Evolutionary conservation across 2,329 filamentous ascomycete genomes (phyloP), one percentile per base, ranked within the genome.

Genomic region (Shiraia sp.): DNA sequence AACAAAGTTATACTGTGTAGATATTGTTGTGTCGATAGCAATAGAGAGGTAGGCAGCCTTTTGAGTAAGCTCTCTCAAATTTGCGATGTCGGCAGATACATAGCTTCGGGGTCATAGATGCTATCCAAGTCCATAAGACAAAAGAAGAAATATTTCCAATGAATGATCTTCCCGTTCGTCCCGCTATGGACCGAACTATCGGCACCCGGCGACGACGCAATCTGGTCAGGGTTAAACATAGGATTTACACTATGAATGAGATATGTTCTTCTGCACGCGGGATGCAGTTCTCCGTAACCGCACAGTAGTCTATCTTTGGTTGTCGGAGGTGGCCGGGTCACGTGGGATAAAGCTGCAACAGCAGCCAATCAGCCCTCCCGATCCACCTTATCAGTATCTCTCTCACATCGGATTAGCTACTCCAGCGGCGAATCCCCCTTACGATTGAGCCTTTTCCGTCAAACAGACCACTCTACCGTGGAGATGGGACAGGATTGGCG

Each of bases 271-370:
- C 9, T 19, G 27, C 36, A 47, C 36, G 61, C 56, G 53, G 56
- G 57, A 57, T 59, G 51, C 45, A 27, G 29, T 40, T 47, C 33
- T 46, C 38, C 27, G 42, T 36, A 44, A 33, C 15, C 43, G 30
- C 45, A 19, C 12, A 42, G 25, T 6, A 40, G 37, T 34, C 31
- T 17, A 31, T 37, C 46, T 45, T 49, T 44, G 56, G 53, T 17
- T 55, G 47, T 65, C 64, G 63, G 64, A 60, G 56, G 38, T 29
- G 35, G 47, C 64, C 64, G 64, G 42, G 42, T 56, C 52, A 59
- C 61, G 52, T 61, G 53, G 36, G 31, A 29, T 40, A 38, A 3
- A 30, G 30, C 19, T 19, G 42, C 23, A 26, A 10, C 25, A 26
- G 13, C 35, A 40, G 38, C 62, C 59, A 65, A 66, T 66, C 53